These are phyloP conservation scores for Sparassis latifolia DNA, from an alignment of 1,284 basidiomycete species.

Conservation along the genomic window DNA sequence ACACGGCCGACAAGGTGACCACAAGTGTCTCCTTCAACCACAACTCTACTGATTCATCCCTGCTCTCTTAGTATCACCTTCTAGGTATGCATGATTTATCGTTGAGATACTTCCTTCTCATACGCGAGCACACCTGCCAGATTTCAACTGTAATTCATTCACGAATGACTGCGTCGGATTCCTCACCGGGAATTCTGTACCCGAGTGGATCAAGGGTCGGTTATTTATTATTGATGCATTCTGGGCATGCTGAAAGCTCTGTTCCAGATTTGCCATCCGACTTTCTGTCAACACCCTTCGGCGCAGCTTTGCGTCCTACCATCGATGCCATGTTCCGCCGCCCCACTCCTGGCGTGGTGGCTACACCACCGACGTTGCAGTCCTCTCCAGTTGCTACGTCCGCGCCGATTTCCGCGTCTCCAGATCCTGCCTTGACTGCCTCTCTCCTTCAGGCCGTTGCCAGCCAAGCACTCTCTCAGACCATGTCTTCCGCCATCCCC, in stretches of 20 bases:
- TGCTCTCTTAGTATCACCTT: conserved; percentile 71
- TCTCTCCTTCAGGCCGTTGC: conserved; percentile 64
- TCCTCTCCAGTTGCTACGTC: conserved; percentile 24
- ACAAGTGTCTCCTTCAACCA: background rate
- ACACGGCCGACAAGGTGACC: conserved; percentile 79
- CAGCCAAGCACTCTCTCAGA: conserved; percentile 36
- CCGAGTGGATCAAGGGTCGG: conserved; percentile 69
- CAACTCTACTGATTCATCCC: no score
- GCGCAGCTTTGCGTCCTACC: conserved; percentile 77
- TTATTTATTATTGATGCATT: background rate
- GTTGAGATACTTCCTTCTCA: background rate
- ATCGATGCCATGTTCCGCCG: conserved; percentile 83
- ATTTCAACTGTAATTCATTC: conserved; percentile 89
- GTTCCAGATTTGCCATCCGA: conserved; percentile 74
- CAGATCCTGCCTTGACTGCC: conserved; percentile 47
- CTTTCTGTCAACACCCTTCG: conserved; percentile 88
- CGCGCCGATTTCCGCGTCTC: conserved; percentile 25
- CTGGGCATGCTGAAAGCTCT: no score
- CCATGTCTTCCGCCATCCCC: conserved; percentile 18
- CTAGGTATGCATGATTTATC: conserved; percentile 45
- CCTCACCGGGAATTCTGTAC: conserved; percentile 74
- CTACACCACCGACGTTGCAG: conserved; percentile 30
- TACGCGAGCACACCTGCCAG: conserved; percentile 27
- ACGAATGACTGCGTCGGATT: conserved; percentile 85
- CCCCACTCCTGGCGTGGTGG: conserved; percentile 36